Base-by-base conservation (phyloP, 108 stramenopile genomes). In the Nitzschia inconspicua region DNA sequence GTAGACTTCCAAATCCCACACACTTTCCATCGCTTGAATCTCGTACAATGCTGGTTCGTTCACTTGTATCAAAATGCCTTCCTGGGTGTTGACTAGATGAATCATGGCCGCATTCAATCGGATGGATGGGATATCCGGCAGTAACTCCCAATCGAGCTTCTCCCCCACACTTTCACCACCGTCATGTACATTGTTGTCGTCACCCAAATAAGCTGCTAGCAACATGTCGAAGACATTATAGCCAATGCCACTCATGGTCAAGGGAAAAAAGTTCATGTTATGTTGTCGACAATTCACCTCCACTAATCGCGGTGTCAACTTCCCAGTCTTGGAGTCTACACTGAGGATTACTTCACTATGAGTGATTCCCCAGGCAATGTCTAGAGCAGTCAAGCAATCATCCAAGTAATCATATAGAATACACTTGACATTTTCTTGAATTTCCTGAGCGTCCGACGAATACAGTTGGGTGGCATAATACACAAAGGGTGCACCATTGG, bases 281-380 rank as follows among this genome's bases (percentile, higher is more conserved):
- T 94, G 93, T 50, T 91, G 89, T 31, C 93, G 75, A 34, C 83
- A 83, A 70, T 94, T 94, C 23, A 94, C 80, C 64, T 94, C 93
- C 8, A 94, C 86, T 19, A 93, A 77, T 8, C 83, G 65, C 13
- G 76, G 82, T n/a, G n/a, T n/a, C n/a, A n/a, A n/a, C n/a, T n/a
- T n/a, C n/a, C n/a, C n/a, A n/a, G n/a, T n/a, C n/a, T n/a, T n/a
- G 14, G 74, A 60, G 56, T 65, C 66, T 23, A 66, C 50, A 30
- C 75, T 77, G 36, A 84, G 66, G 34, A 91, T 91, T 14, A 88
- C 59, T 76, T 94, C 93, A 40, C 64, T 78, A 64, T 94, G 93
- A 14, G 75, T 73, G 25, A 91, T 44, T 19, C 93, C 93, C 82
- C 84, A 89, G 18, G 63, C 48, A 41, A 87, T 57, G 28, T 75